Evolutionary conservation across 495 filamentous ascomycete species (phyloP).

Genomic region (Haplographium delicatum): DNA sequence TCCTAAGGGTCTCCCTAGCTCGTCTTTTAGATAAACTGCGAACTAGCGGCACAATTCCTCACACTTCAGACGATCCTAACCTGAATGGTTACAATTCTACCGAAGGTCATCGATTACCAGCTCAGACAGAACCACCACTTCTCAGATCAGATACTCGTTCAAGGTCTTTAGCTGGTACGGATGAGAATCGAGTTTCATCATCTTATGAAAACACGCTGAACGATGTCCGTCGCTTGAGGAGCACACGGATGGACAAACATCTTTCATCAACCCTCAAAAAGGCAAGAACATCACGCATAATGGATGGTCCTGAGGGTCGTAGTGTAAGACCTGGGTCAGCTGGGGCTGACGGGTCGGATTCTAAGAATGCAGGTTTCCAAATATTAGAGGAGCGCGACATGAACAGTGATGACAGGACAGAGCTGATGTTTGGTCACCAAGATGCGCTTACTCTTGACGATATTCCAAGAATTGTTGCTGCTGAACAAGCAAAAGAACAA

Average conservation of each 20-base stretch:
- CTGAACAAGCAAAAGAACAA: slow-evolving; percentile 90
- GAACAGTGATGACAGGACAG: slow-evolving; percentile 64
- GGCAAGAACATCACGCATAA: slow-evolving; percentile 83
- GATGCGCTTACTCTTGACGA: slow-evolving; percentile 93
- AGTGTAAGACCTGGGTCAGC: slow-evolving; percentile 73
- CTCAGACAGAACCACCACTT: slow-evolving; percentile 39
- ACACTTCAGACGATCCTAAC: slow-evolving; percentile 72
- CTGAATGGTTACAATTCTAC: slow-evolving; percentile 59
- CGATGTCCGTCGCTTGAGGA: slow-evolving; percentile 85
- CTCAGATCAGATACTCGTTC: slow-evolving; percentile 66
- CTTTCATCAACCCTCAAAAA: slow-evolving; percentile 87
- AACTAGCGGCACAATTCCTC: slow-evolving; percentile 71
- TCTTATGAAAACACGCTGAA: slow-evolving; percentile 95
- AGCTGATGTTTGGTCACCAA: slow-evolving; percentile 80
- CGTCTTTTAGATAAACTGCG: slow-evolving; percentile 82
- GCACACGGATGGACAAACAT: slow-evolving; percentile 88
- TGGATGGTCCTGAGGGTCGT: slow-evolving; percentile 82
- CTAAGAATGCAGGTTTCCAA: slow-evolving; percentile 54
- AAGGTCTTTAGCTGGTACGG: slow-evolving; percentile 61
- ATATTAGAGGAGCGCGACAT: slow-evolving; percentile 84
- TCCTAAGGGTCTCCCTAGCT: slow-evolving; percentile 86
- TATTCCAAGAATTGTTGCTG: slow-evolving; percentile 94
- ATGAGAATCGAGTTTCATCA: slow-evolving; percentile 56
- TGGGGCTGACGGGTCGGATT: slow-evolving; percentile 57
- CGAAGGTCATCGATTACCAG: slow-evolving; percentile 52